Base-by-base conservation (phyloP, 257 asterid genomes). In the Salvia rosmarinus region DNA sequence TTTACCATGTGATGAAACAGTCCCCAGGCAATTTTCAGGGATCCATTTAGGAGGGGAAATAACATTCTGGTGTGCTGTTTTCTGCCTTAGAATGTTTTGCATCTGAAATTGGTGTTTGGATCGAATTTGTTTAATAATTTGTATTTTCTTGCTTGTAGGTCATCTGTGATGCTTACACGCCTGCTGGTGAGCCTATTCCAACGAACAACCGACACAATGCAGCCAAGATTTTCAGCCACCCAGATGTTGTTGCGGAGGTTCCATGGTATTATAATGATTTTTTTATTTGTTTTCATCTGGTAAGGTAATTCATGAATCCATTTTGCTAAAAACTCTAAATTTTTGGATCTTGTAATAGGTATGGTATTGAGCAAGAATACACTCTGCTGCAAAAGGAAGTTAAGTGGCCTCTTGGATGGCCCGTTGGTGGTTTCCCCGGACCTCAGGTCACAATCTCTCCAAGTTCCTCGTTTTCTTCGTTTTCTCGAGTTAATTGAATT, bases 361-460 rank as follows among this genome's bases (percentile, higher is more conserved):
- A 83, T 68, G 98, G 98, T 20, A 88, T 92, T 47, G 97, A 92
- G 84, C 97, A 92, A 86, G 98, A 92, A 66, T 92, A 92, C 77
- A 92, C 98, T 76, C 76, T 92, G 61, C 55, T 92, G 84, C 86
- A 92, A 68, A 92, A 79, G 82, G 85, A 87, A 28, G 81, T 83
- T 13, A 88, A 83, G 54, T 92, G 98, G 98, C 98, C 98, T 16
- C 62, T 92, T 20, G 98, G 98, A 49, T 92, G 98, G 98, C 97
- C 97, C n/a, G 11, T 56, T 11, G 97, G 98, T 10, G 98, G 98
- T 49, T 92, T 28, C 35, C 98, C 97, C 4, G 96, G 97, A 63
- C 96, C 98, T 66, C 98, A 92, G 94, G 98, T 92, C 73, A 55
- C n/a, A 11, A 17, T 51, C 11, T 5, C 12, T 9, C 28, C 42